Evolutionary conservation across 768 basidiomycete genomes (phyloP).

Genomic region (Suillus weaverae): DNA sequence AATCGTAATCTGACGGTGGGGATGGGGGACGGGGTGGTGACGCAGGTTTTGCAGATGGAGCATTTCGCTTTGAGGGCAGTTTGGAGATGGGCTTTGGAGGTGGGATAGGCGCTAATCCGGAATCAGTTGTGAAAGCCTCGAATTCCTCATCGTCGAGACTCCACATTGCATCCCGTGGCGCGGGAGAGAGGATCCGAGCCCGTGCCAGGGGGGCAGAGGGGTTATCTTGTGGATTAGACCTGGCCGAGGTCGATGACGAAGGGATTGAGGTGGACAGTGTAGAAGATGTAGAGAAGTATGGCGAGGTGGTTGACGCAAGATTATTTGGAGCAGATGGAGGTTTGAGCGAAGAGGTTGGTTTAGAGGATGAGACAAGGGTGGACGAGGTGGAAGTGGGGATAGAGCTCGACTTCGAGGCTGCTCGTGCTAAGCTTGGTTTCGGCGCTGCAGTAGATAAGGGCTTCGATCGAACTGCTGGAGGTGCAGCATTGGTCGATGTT

Average conservation of each 20-base stretch:
- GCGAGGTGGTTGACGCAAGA: constrained; percentile 11
- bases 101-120: constrained; percentile 14
- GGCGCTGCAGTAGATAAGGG: not conserved
- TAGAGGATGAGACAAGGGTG: constrained; percentile 18
- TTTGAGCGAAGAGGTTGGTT: constrained; percentile 11
- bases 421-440: not conserved
- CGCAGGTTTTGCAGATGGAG: constrained; percentile 3
- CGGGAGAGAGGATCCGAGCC: constrained; percentile 19
- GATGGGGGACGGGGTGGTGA: constrained; percentile 15
- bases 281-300: constrained; percentile 22
- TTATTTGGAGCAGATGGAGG: constrained; percentile 3
- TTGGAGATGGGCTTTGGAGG: constrained; percentile 6
- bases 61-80: constrained; percentile 9
- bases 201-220: constrained; percentile 36
- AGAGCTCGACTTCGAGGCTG: constrained; percentile 9
- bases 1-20: constrained; percentile 31
- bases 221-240: not conserved
- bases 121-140: constrained; percentile 6
- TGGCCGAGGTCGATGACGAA: constrained; percentile 23
- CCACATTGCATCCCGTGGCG: constrained; percentile 24
- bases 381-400: constrained; percentile 10
- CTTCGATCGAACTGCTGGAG: not conserved
- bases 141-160: constrained; percentile 31
- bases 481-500: not conserved
- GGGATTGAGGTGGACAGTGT: constrained; percentile 14